Percentiles rank a stretch among this genome's conserved stretches.
These are phyloP conservation scores for Stagonosporopsis cucurbitacearum DNA, from an alignment of 2,329 filamentous ascomycete genomes.

Conservation along the genomic window DNA sequence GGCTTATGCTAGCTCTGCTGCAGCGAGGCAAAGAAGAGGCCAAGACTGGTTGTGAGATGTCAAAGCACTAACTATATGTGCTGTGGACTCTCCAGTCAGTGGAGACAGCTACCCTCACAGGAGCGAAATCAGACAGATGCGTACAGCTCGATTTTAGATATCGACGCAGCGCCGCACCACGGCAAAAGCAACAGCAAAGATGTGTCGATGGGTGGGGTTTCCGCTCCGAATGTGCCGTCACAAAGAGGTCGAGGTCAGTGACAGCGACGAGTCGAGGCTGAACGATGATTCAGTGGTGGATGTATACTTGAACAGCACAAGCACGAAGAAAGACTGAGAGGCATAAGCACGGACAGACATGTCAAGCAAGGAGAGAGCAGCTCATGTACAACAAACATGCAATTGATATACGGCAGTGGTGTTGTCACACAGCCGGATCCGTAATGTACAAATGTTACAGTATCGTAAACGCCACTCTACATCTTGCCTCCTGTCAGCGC, in stretches of 20 bases:
- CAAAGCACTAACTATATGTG: no score
- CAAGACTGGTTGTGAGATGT: conserved; percentile 48
- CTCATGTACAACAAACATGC: conserved; percentile 4
- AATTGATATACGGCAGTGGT: conserved; percentile 2
- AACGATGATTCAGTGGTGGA: no score
- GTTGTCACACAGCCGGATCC: neutral
- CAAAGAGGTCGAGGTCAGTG: neutral
- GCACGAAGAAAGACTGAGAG: neutral
- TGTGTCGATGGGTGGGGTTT: neutral
- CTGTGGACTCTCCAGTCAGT: neutral
- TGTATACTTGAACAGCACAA: neutral
- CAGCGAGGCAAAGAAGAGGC: conserved; percentile 31
- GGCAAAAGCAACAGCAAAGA: neutral
- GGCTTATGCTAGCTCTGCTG: conserved; percentile 50
- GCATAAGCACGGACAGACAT: neutral
- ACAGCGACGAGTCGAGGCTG: no score
- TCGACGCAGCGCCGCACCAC: neutral
- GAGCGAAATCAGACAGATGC: neutral
- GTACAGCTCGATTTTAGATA: neutral
- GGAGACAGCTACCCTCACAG: neutral
- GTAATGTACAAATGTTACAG: conserved; percentile 15
- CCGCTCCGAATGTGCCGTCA: neutral
- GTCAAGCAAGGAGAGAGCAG: neutral
- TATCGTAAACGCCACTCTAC: conserved; percentile 19
- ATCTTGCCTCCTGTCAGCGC: conserved; percentile 71